Evolutionary conservation across 78 protist species (phyloP), one percentile per base, ranked within the genome.

Genomic region (Dictyostelium capitatum): DNA sequence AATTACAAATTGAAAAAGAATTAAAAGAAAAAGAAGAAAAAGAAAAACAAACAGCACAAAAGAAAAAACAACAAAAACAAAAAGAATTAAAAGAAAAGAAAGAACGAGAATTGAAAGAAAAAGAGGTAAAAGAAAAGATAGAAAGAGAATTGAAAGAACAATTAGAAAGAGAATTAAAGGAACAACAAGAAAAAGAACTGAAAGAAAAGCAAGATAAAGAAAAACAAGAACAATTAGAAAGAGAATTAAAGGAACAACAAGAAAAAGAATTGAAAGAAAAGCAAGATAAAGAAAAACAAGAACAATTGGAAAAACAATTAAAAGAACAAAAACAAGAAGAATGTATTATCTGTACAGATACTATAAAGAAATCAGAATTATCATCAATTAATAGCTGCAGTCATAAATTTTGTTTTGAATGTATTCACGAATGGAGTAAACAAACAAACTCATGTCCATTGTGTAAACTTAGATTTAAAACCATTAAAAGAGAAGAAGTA

Each of bases 381-480:
- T 25, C 92, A 8, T 62, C 14, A 1, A 75, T 85, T 20, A 30
- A 46, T 83, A 81, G 83, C 9, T 87, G 93, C 65, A 10, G 17
- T 32, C 93, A 87, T 64, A 64, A 17, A 9, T 87, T 70, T 65
- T 87, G 93, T 37, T 85, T 85, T 51, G 84, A 87, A 0, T 87
- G 93, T 87, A 87, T 87, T 17, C 69, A 14, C 0, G 84, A 87
- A 64, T 87, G 93, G 93, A 47, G 64, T 6, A 87, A 87, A 37
- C 84, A 87, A 47, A 64, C 69, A 3, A 87, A 87, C 20, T 28
- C 79, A 4, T 87, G 93, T 87, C 93, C 93, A 15, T 37, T 87
- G 0, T 87, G 93, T 37, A 87, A 77, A 37, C 20, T 8, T 12
- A 57, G 43, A 48, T 85, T 85, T 32, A 65, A 51, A n/a, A 67